Evolutionary conservation across 352 stramenopile genomes (phyloP), one percentile per base, ranked within the genome.

Genomic region (Pythium pyrilobum): DNA sequence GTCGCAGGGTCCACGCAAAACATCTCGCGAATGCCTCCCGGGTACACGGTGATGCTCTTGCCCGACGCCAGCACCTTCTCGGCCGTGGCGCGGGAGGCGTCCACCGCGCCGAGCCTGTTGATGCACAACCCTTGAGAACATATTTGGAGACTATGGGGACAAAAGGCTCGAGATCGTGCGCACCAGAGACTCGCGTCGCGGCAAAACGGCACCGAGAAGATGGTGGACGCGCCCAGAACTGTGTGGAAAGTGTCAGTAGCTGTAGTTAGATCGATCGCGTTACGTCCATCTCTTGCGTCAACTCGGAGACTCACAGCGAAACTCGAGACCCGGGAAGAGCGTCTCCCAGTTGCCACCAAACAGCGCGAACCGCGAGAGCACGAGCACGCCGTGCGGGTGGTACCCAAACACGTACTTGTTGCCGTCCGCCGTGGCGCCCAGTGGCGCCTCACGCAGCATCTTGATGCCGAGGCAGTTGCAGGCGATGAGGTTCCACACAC

Each of bases 371-470:
- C 78, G 75, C 23, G 78, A 89, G n/a, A 85, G 47, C 10, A 89
- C 65, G 32, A 89, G 72, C 56, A 89, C 79, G 28, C 78, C 78
- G 52, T 87, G 78, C 31, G 78, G 79, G 48, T 87, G 74, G 58
- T 71, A 87, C 34, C 65, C 74, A 55, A 89, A 89, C 34, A 89
- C 67, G 66, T 84, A 87, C 46, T 77, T 73, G 63, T 86, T 86
- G 20, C 15, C 34, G 4, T 23, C 21, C 16, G 24, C 34, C 25
- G 32, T 69, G 25, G 50, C 56, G 42, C 86, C 74, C 31, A 86
- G 59, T 32, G 68, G 67, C 32, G 72, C 49, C 56, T 89, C 74
- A 2, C 76, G 76, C 21, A 89, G 62, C 40, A 89, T 58, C 56
- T 86, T 77, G 39, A 81, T 49, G 5, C 58, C 3, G 4, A 87